phyloP scores from a whole-genome alignment of 441 rosid genomes.

The Bruguiera hainesii region DNA sequence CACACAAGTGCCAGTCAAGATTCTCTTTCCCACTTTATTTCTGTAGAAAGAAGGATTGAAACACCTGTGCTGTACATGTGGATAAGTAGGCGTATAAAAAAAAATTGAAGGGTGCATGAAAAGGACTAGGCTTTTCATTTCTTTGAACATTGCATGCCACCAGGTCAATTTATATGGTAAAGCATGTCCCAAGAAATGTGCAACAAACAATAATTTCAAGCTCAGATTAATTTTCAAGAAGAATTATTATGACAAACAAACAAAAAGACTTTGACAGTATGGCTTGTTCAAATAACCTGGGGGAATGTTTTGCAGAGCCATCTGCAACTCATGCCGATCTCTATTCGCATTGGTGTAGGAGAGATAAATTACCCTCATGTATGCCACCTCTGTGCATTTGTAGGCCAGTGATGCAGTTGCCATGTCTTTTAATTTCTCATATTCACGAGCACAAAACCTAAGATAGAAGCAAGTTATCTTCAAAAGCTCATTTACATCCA shows the following conservation, averaged over 20 bases:
- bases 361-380: constrained; percentile 60
- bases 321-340: constrained; percentile 63
- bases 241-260: background rate
- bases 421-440: constrained; percentile 64
- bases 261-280: background rate
- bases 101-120: no score
- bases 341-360: constrained; percentile 37
- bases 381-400: constrained; percentile 89
- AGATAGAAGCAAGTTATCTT: constrained; percentile 12
- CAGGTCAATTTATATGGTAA: background rate
- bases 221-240: background rate
- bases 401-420: constrained; percentile 85
- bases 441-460: constrained; percentile 72
- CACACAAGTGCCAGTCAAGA: no score
- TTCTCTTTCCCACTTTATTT: no score
- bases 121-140: background rate
- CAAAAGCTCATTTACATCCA: background rate
- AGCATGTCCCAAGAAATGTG: background rate
- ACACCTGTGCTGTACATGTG: background rate
- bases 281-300: constrained; percentile 46
- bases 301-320: constrained; percentile 41
- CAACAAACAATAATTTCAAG: background rate
- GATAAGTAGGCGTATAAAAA: background rate
- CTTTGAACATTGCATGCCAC: background rate
- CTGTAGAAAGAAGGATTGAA: no score